These are phyloP conservation scores for Phytophthora sojae DNA, from an alignment of 352 stramenopile genomes.

Conservation along the genomic window DNA sequence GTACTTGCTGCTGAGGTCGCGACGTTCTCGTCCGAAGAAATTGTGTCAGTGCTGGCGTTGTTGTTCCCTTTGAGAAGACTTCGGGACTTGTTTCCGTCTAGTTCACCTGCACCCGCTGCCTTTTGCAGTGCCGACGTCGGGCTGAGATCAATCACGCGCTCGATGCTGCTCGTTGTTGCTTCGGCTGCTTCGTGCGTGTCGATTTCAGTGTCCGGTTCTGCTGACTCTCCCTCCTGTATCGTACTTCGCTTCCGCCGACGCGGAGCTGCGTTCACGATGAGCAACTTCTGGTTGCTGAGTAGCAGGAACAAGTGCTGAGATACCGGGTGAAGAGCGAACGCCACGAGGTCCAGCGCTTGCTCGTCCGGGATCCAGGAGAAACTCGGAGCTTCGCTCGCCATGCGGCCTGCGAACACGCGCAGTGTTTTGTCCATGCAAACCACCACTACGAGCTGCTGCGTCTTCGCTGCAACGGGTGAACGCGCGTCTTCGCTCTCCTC, in stretches of 20 bases:
- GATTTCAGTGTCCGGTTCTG: conserved; percentile 3
- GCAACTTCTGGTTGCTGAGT: conserved; percentile 61
- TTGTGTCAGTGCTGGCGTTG: conserved; percentile 3
- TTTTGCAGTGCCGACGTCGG: conserved; percentile 4
- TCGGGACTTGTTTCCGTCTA: conserved; percentile 4
- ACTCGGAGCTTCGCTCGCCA: conserved; percentile 57
- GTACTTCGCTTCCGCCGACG: conserved; percentile 10
- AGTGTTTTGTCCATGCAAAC: conserved; percentile 77
- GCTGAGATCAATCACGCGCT: conserved; percentile 50
- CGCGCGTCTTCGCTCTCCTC: conserved; percentile 8
- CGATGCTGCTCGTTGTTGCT: conserved; percentile 29
- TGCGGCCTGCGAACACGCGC: conserved; percentile 58
- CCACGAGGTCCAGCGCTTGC: conserved; percentile 61
- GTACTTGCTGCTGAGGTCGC: background rate
- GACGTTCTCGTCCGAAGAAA: background rate
- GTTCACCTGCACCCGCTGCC: background rate
- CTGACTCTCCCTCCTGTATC: background rate
- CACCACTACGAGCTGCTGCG: conserved; percentile 59
- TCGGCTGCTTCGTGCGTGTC: conserved; percentile 21
- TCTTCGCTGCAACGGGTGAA: background rate
- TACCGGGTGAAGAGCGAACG: conserved; percentile 63
- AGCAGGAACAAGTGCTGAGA: conserved; percentile 63
- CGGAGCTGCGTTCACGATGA: conserved; percentile 52
- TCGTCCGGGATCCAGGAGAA: conserved; percentile 83
- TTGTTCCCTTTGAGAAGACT: conserved; percentile 1